A percentile compares a stretch with the other conserved stretches of the same genome.
Evolutionary conservation across 257 asterid species (phyloP).

Genomic region (Datura wrightii): DNA sequence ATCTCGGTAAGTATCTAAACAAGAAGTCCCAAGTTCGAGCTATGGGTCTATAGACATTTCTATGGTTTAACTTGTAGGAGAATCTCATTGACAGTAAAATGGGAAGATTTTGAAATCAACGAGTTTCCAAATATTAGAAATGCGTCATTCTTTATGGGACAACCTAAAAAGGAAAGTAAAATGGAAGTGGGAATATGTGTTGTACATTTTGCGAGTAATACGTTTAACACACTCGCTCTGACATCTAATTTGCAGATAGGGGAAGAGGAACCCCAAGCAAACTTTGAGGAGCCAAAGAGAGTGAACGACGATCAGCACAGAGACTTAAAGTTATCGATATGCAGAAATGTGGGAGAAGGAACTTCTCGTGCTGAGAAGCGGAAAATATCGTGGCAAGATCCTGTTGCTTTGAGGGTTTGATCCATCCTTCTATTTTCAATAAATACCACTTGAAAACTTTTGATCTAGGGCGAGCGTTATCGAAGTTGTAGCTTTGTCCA

Average conservation of each 20-base stretch:
- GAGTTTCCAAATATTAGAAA: neutral
- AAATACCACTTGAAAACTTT: neutral
- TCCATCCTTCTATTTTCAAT: neutral
- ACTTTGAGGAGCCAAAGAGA: slow-evolving; percentile 55
- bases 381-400: slow-evolving; percentile 94
- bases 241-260: slow-evolving; percentile 52
- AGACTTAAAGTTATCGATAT: slow-evolving; percentile 66
- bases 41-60: slow-evolving; percentile 4
- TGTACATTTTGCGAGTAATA: neutral
- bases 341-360: slow-evolving; percentile 81
- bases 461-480: neutral
- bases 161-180: neutral
- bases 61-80: neutral
- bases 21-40: neutral
- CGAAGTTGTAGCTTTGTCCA: neutral
- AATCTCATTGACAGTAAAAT: neutral
- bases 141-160: neutral
- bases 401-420: slow-evolving; percentile 86
- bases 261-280: slow-evolving; percentile 63
- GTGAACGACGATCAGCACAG: slow-evolving; percentile 66
- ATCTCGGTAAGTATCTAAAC: slow-evolving; percentile 62
- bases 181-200: neutral
- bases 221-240: neutral
- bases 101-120: neutral
- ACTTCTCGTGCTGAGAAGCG: slow-evolving; percentile 73